These are phyloP conservation scores for Sparassis latifolia DNA, from an alignment of 1,284 basidiomycete species.

Conservation along the genomic window DNA sequence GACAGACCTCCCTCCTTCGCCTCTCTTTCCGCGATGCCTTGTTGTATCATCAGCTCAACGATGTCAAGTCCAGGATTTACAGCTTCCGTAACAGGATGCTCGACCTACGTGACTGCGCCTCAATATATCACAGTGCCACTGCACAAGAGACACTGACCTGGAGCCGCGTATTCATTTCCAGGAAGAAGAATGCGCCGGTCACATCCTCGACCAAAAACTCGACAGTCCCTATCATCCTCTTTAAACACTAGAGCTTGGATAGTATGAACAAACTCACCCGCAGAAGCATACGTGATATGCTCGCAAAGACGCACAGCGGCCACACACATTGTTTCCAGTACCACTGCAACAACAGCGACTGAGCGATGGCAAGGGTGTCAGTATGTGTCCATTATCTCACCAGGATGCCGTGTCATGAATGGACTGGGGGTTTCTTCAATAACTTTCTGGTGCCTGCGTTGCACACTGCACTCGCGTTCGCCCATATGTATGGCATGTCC, in stretches of 20 bases:
- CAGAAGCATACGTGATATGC: conserved; percentile 50
- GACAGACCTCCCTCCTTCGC: conserved; percentile 13
- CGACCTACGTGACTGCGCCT: conserved; percentile 38
- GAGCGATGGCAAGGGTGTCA: too few relatives aligned
- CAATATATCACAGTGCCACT: neutral
- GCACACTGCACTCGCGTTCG: conserved; percentile 67
- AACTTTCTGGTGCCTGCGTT: conserved; percentile 70
- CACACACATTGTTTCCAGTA: conserved; percentile 41
- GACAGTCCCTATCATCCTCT: conserved; percentile 48
- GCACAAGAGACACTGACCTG: conserved; percentile 32
- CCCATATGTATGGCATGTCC: conserved; percentile 60
- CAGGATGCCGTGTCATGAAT: conserved; percentile 36
- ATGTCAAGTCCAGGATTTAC: conserved; percentile 55
- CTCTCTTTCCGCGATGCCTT: conserved; percentile 36
- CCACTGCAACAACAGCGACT: conserved; percentile 20
- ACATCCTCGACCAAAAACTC: conserved; percentile 62
- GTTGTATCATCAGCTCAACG: conserved; percentile 59
- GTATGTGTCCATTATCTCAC: conserved; percentile 14
- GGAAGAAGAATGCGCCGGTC: conserved; percentile 55
- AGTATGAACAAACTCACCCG: conserved; percentile 30
- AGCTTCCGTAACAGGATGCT: conserved; percentile 64
- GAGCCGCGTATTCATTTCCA: conserved; percentile 72
- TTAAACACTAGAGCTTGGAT: neutral
- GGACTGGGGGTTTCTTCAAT: conserved; percentile 65
- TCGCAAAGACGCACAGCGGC: conserved; percentile 48